phyloP scores from a whole-genome alignment of 2,329 filamentous ascomycete genomes.

The Trichoderma oligosporum region DNA sequence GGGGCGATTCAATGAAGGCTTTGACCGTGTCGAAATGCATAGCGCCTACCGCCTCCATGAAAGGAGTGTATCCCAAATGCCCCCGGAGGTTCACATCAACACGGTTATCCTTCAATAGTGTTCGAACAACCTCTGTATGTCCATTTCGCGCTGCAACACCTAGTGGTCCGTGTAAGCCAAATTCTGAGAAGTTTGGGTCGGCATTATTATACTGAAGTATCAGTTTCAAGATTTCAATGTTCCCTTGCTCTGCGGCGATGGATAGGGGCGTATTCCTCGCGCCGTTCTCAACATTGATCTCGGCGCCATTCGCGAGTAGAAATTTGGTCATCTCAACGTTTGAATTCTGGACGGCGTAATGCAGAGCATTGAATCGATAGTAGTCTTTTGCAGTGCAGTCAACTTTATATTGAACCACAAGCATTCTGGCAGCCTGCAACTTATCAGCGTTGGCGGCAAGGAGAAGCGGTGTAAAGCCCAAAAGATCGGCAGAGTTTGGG shows the following conservation, averaged over 20 bases:
- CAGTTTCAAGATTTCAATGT: not conserved
- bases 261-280: conserved; percentile 19
- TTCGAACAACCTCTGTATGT: not conserved
- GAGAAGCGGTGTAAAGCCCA: not conserved
- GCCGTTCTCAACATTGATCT: conserved; percentile 8
- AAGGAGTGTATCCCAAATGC: not conserved
- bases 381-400: not conserved
- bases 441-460: not conserved
- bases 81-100: not conserved
- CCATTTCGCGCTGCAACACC: not conserved
- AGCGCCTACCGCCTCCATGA: not conserved
- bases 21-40: not conserved
- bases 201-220: conserved; percentile 7
- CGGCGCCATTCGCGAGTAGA: conserved; percentile 16
- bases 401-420: not conserved
- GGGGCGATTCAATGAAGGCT: not conserved
- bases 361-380: not conserved
- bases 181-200: not conserved
- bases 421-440: not conserved
- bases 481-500: not conserved
- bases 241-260: conserved; percentile 17
- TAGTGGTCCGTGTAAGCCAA: not conserved
- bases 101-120: not conserved
- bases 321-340: not conserved
- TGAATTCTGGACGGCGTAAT: not conserved